Evolutionary conservation across 441 rosid genomes (phyloP).

Genomic region (Adansonia grandidieri): DNA sequence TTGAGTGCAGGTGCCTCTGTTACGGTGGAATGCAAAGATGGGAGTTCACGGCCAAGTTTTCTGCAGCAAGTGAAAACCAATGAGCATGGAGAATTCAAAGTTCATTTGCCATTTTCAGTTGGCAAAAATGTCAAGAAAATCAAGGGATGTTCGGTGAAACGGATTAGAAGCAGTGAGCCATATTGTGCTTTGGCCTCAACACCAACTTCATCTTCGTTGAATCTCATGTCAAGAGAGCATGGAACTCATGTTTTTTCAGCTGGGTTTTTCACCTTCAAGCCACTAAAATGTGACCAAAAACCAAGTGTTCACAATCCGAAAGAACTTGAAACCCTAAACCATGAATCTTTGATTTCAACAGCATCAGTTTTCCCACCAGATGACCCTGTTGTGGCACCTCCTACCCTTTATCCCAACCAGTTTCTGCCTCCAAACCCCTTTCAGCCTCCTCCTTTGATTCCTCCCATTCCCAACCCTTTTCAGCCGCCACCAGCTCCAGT

Average conservation of each 20-base stretch:
- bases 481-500: slow-evolving; percentile 46
- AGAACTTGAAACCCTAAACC: not conserved
- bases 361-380: too few species aligned
- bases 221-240: slow-evolving; percentile 50
- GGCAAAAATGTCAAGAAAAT: slow-evolving; percentile 66
- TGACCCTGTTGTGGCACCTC: slow-evolving; percentile 13
- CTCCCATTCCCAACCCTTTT: slow-evolving; percentile 41
- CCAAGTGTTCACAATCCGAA: slow-evolving; percentile 34
- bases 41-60: slow-evolving; percentile 45
- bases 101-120: slow-evolving; percentile 60
- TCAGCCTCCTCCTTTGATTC: slow-evolving; percentile 26
- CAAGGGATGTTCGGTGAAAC: slow-evolving; percentile 63
- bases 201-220: slow-evolving; percentile 62
- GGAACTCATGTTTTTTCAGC: slow-evolving; percentile 76
- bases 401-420: not conserved
- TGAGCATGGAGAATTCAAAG: slow-evolving; percentile 67
- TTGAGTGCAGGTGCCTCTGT: slow-evolving; percentile 69
- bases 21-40: slow-evolving; percentile 65
- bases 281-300: slow-evolving; percentile 64
- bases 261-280: slow-evolving; percentile 86
- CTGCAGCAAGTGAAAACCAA: slow-evolving; percentile 64
- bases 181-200: slow-evolving; percentile 66
- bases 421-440: not conserved
- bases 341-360: not conserved
- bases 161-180: slow-evolving; percentile 68